Evolutionary conservation across 2,329 filamentous ascomycete species (phyloP).

Genomic region (Cadophora sp.): DNA sequence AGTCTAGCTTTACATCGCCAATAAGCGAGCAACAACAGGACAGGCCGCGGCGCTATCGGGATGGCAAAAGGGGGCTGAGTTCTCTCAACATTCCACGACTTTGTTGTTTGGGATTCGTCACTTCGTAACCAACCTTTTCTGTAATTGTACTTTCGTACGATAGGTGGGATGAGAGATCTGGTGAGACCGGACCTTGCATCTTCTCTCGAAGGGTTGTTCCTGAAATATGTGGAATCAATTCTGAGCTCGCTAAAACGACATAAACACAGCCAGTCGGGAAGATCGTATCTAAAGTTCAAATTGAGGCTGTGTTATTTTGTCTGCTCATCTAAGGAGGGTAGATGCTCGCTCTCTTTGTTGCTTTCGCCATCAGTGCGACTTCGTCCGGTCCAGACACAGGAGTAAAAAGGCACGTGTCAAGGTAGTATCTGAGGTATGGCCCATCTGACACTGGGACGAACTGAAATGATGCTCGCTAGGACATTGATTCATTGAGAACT

Average conservation of each 20-base stretch:
- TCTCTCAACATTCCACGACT: constrained; percentile 1
- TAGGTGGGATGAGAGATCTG: neutral
- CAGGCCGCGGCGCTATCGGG: neutral
- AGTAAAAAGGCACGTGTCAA: no score
- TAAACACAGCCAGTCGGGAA: neutral
- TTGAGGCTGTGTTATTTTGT: no score
- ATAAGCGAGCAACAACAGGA: constrained; percentile 3
- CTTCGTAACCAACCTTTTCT: neutral
- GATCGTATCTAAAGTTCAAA: neutral
- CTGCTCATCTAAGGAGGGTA: no score
- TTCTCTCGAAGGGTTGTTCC: neutral
- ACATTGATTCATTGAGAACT: no score
- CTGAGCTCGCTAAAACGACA: neutral
- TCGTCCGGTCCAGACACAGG: no score
- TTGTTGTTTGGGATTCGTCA: neutral
- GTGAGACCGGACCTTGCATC: neutral
- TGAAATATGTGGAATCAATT: neutral
- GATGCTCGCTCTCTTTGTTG: no score
- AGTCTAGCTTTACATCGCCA: neutral
- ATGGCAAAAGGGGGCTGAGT: constrained; percentile 9
- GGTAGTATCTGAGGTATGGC: no score
- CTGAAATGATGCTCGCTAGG: no score
- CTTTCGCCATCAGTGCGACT: no score
- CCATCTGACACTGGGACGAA: no score
- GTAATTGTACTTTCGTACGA: neutral